phyloP scores from a whole-genome alignment of 305 asterid genomes.

The Ilex paraguariensis region DNA sequence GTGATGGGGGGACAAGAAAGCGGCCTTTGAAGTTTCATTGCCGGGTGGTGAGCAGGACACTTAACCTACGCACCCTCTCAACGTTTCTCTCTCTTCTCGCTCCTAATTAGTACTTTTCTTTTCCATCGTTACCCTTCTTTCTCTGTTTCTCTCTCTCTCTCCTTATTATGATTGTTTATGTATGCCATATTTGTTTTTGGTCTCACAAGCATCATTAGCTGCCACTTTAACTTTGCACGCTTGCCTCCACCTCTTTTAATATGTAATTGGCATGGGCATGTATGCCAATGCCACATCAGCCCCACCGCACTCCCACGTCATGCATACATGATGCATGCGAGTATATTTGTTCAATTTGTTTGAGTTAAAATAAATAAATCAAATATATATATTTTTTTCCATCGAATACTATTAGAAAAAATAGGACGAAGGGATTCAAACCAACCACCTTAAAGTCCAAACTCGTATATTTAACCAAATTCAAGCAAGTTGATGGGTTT shows the following conservation, averaged over 20 bases:
- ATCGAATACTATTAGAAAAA: too few relatives aligned
- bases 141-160: background rate
- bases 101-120: background rate
- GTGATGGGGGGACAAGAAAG: conserved; percentile 21
- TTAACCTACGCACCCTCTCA: background rate
- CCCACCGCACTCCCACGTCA: too few relatives aligned
- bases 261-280: too few relatives aligned
- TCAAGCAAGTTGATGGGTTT: too few relatives aligned
- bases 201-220: conserved; percentile 14
- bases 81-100: background rate
- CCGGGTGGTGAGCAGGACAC: conserved; percentile 22
- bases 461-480: too few relatives aligned
- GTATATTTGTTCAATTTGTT: too few relatives aligned
- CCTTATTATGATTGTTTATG: background rate
- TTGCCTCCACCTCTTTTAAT: background rate
- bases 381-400: too few relatives aligned
- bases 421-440: too few relatives aligned
- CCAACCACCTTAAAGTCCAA: too few relatives aligned
- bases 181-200: conserved; percentile 2
- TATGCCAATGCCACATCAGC: too few relatives aligned
- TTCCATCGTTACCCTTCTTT: conserved; percentile 2
- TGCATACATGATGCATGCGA: too few relatives aligned
- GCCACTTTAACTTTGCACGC: conserved; percentile 10
- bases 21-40: conserved; percentile 20
- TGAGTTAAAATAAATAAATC: too few relatives aligned